Percentiles rank a stretch among this genome's conserved stretches.
These are phyloP conservation scores for Cajanus cajan DNA, from an alignment of 306 rosid species.

Conservation along the genomic window DNA sequence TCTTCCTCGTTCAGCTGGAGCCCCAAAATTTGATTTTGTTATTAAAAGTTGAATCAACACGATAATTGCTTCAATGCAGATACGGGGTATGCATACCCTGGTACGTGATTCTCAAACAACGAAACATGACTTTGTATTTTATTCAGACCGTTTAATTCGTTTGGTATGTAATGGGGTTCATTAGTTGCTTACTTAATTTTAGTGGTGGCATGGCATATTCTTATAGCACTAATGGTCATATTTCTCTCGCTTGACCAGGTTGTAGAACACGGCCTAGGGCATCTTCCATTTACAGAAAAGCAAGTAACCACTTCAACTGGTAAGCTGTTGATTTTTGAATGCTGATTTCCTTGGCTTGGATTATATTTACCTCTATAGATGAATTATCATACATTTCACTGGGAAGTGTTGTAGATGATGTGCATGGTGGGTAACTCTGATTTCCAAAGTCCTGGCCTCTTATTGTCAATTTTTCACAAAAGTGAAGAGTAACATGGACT, in stretches of 20 bases:
- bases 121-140: slow-evolving; percentile 95
- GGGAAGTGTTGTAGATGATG: not conserved
- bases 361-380: not conserved
- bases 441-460: slow-evolving; percentile 16
- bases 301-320: slow-evolving; percentile 96
- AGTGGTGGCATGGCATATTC: slow-evolving; percentile 23
- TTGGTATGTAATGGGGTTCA: slow-evolving; percentile 56
- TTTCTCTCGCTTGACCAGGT: slow-evolving; percentile 60
- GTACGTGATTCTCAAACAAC: slow-evolving; percentile 88
- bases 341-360: slow-evolving; percentile 1
- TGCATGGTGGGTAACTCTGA: not conserved
- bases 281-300: slow-evolving; percentile 95
- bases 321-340: slow-evolving; percentile 37
- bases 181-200: slow-evolving; percentile 31
- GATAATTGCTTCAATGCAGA: slow-evolving; percentile 51
- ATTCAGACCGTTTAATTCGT: slow-evolving; percentile 94
- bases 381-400: slow-evolving; percentile 8
- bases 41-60: slow-evolving; percentile 5
- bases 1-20: not conserved
- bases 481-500: not conserved
- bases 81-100: slow-evolving; percentile 97
- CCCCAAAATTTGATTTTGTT: slow-evolving; percentile 1
- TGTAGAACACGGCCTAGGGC: slow-evolving; percentile 98
- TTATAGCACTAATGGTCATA: slow-evolving; percentile 12
- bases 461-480: not conserved